Evolutionary conservation across 2,329 filamentous ascomycete genomes (phyloP), one percentile per base, ranked within the genome.

Genomic region (Talaromyces sp.): DNA sequence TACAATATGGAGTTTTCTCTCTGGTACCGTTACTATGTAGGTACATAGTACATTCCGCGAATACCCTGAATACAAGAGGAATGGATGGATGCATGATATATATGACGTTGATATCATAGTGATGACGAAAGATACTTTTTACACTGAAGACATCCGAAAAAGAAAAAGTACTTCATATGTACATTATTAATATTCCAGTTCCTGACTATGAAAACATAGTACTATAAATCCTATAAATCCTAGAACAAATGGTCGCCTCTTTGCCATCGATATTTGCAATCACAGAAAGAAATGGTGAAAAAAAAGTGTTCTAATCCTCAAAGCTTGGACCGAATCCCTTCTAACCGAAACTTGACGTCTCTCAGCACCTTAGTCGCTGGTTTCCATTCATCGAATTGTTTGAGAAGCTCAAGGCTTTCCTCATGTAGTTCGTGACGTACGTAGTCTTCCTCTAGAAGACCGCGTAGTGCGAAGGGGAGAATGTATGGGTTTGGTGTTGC

Each of bases 391-490:
- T 98, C 93, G 77, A 98, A 99, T 76, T 96, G 88, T 66, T 83
- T 83, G n/a, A 99, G 81, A 60, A 99, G 78, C 73, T 92, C 86
- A 66, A 86, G 86, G 7, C 92, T 92, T 79, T 99, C 95, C 1
- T 84, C 79, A 37, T 87, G 87, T 19, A 96, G 80, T 73, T 96
- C 90, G 24, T 87, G 91, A 76, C 90, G 93, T 27, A 98, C 94
- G 72, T 92, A 88, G 19, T 95, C 90, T 76, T 99, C 95, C 75
- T 98, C 95, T 2, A 99, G 80, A 65, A 99, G 80, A 0, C 95
- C 95, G 8, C 95, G 87, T 89, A 99, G 95, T 41, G 95, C 94
- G 89, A 96, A 99, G 0, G 95, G 95, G 14, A 99, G 81, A 63
- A 95, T 89, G 73, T 94, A 98, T 0, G 94, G 94, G 72, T 97